A percentile compares a stretch with the other conserved stretches of the same genome.
These are phyloP conservation scores for Parasarocladium wereldwijsianum DNA, from an alignment of 2,329 filamentous ascomycete genomes.

Conservation along the genomic window DNA sequence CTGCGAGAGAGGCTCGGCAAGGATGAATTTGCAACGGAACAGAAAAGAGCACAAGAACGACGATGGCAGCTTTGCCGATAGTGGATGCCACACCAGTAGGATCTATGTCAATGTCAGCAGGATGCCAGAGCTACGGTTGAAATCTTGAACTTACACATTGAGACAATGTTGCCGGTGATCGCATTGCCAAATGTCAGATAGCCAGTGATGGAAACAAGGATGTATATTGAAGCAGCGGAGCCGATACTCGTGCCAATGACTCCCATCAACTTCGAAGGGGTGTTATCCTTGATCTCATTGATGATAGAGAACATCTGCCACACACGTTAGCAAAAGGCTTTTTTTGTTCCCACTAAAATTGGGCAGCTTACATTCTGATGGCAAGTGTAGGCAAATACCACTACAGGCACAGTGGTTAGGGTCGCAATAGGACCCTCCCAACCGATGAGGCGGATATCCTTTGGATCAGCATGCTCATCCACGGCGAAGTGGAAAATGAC, in stretches of 20 bases:
- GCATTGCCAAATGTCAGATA: conserved; percentile 91
- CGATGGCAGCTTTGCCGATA: conserved; percentile 88
- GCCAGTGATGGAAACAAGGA: conserved; percentile 84
- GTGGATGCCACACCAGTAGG: conserved; percentile 55
- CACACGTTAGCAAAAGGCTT: conserved; percentile 17
- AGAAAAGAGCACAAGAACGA: conserved; percentile 90
- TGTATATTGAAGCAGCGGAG: conserved; percentile 72
- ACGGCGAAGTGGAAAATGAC: conserved; percentile 86
- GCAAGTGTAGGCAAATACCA: conserved; percentile 98
- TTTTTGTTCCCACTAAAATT: conserved; percentile 2
- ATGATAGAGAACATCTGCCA: conserved; percentile 91
- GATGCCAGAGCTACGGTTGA: not conserved
- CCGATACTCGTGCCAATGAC: conserved; percentile 80
- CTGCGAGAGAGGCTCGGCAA: conserved; percentile 87
- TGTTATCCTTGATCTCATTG: conserved; percentile 83
- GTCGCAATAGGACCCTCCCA: conserved; percentile 70
- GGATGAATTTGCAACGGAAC: conserved; percentile 93
- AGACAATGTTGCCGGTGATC: conserved; percentile 83
- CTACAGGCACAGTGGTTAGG: conserved; percentile 78
- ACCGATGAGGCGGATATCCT: conserved; percentile 58
- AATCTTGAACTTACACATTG: conserved; percentile 53
- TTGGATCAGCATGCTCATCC: conserved; percentile 60
- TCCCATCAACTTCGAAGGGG: conserved; percentile 55
- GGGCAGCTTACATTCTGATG: conserved; percentile 69
- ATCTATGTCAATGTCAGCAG: conserved; percentile 12